These are phyloP conservation scores for Westerdykella ornata DNA, from an alignment of 2,329 filamentous ascomycete genomes.

Conservation along the genomic window DNA sequence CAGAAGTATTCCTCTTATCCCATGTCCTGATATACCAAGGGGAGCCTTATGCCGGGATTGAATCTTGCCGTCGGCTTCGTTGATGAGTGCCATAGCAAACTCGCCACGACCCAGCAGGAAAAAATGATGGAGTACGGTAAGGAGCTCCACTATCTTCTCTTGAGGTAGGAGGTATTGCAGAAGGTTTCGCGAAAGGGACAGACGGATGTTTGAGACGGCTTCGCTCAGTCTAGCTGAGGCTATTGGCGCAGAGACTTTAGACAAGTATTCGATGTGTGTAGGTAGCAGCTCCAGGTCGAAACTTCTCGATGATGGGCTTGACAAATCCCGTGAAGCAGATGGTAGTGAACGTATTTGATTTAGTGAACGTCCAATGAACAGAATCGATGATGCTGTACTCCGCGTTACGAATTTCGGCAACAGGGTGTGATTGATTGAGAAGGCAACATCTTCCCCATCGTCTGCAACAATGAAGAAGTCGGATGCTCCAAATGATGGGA, in stretches of 20 bases:
- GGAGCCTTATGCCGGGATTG: constrained; percentile 57
- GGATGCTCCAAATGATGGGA: constrained; percentile 68
- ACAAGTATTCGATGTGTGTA: constrained; percentile 62
- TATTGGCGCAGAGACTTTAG: constrained; percentile 66
- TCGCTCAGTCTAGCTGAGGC: constrained; percentile 62
- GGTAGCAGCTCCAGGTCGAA: constrained; percentile 57
- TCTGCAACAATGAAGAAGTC: constrained; percentile 71
- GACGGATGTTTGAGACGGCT: constrained; percentile 67
- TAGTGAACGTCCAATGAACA: constrained; percentile 85
- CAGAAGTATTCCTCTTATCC: constrained; percentile 58
- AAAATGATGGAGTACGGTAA: constrained; percentile 75
- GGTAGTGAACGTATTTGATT: constrained; percentile 62
- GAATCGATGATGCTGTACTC: constrained; percentile 69
- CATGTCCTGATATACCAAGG: constrained; percentile 42
- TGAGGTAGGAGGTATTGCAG: constrained; percentile 76
- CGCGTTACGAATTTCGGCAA: constrained; percentile 73
- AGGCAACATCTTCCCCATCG: constrained; percentile 29
- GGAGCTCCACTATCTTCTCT: constrained; percentile 65
- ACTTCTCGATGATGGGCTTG: constrained; percentile 17
- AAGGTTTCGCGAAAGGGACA: constrained; percentile 75
- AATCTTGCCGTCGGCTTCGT: constrained; percentile 75
- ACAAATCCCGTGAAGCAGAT: constrained; percentile 24
- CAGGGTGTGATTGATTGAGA: constrained; percentile 41
- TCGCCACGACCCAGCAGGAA: constrained; percentile 83
- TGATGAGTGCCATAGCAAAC: constrained; percentile 80